Conservation (phyloP, 495 filamentous ascomycete genomes). For the Aspergillus egyptiacus region DNA sequence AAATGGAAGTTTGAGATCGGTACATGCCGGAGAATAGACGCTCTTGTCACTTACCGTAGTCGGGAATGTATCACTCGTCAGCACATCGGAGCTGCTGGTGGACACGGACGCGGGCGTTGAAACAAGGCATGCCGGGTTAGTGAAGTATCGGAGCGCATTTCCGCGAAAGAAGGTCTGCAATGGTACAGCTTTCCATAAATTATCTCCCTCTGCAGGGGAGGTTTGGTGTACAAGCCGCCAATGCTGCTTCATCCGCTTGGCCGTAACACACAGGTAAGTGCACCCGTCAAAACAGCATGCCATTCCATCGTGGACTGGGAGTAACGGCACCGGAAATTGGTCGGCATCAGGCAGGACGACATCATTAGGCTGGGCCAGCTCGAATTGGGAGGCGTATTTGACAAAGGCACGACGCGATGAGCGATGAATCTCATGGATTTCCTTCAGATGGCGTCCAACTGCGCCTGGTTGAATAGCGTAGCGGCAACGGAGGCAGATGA, state of each 20-base stretch:
- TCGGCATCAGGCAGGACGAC: conserved; percentile 12
- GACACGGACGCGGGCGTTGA: not conserved
- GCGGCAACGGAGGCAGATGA: conserved; percentile 11
- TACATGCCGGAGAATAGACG: too few species aligned
- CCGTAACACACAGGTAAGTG: conserved; percentile 22
- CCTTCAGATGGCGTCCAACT: conserved; percentile 33
- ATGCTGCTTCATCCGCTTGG: conserved; percentile 30
- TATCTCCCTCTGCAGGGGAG: not conserved
- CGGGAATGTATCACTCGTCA: too few species aligned
- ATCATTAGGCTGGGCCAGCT: conserved; percentile 18
- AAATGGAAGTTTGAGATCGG: too few species aligned
- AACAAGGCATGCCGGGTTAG: conserved; percentile 6
- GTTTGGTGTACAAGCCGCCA: conserved; percentile 20
- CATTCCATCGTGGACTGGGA: conserved; percentile 27
- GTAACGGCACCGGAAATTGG: conserved; percentile 26
- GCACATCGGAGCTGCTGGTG: too few species aligned
- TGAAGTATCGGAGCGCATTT: conserved; percentile 25
- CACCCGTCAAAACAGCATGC: conserved; percentile 20
- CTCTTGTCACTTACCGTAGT: too few species aligned
- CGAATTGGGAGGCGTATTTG: conserved; percentile 18
- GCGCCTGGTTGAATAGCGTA: conserved; percentile 34
- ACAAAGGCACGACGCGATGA: conserved; percentile 19
- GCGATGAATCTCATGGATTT: conserved; percentile 30
- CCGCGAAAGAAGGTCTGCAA: conserved; percentile 29
- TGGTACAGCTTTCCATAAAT: conserved; percentile 14